Base-by-base conservation (phyloP, 495 filamentous ascomycete species). In the Jackrogersella minutella region DNA sequence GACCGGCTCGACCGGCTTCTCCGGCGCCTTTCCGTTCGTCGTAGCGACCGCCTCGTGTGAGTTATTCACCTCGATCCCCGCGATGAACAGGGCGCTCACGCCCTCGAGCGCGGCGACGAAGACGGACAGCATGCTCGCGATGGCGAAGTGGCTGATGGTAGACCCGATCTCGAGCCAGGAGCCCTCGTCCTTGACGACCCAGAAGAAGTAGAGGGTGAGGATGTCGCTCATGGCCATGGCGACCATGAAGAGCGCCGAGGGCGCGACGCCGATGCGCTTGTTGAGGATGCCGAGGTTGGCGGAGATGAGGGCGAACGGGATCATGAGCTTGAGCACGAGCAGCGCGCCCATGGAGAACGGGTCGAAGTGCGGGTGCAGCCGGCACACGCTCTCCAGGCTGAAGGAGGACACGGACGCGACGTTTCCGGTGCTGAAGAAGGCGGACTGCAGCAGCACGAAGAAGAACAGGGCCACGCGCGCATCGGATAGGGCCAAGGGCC, bases 81-180 rank as follows among this genome's bases (percentile, higher is more conserved):
- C 84, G 51, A 96, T 88, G 62, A 98, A 91, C 28, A 90, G 78
- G 76, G 91, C 93, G 62, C 92, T 94, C 26, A 96, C 82, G 31
- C 90, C 87, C 78, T 99, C 96, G 58, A 99, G 79, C 17, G 82
- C 88, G 1, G 93, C 90, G 39, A 99, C 94, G 76, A 98, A 99
- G 3, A 96, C 87, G 71, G 92, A 93, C 33, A 98, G 74, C 69
- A 90, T 64, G 73, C 93, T 97, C 14, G 92, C 93, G 76, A 99
- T 98, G 61, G 86, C 86, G 75, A 97, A 99, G 69, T 97, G 92
- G 68, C 86, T 95, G 62, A 99, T 99, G 1, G 90, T 97, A 30
- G 91, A 94, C 46, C 96, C 96, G 71, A 98, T 99, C 70, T 99
- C 96, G 52, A 99, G 79, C 96, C 96, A 99, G 33, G 88, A 92